Evolutionary conservation across 805 yeast genomes (phyloP).

Genomic region (Metahyphopichia silvanorum): DNA sequence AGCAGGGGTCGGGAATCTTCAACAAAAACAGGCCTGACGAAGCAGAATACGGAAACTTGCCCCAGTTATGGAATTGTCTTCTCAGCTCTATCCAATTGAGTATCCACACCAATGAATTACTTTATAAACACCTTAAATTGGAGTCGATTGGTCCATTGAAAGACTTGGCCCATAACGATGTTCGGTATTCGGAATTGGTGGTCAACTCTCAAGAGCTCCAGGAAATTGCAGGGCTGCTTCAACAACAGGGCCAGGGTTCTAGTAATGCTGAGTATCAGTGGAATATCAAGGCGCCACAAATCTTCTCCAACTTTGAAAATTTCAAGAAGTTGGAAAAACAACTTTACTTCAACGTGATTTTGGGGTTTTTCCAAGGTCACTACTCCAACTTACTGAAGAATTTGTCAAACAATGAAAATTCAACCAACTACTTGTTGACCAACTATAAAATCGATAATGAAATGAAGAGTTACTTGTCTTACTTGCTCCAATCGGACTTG

Average conservation of each 20-base stretch:
- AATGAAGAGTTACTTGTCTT: slow-evolving; percentile 34
- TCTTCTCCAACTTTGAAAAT: slow-evolving; percentile 70
- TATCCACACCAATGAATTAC: slow-evolving; percentile 46
- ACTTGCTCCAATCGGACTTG: slow-evolving; percentile 21
- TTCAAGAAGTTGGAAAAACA: slow-evolving; percentile 62
- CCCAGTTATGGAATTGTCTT: slow-evolving; percentile 45
- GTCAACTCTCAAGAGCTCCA: slow-evolving; percentile 42
- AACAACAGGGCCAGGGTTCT: slow-evolving; percentile 6
- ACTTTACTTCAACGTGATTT: slow-evolving; percentile 57
- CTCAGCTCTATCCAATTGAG: slow-evolving; percentile 49
- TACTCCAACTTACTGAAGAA: slow-evolving; percentile 20
- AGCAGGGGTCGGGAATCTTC: slow-evolving; percentile 20
- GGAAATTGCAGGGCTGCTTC: slow-evolving; percentile 30
- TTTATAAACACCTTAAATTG: slow-evolving; percentile 43
- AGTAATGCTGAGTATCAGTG: slow-evolving; percentile 53
- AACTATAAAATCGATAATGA: slow-evolving; percentile 36
- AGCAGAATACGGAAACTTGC: slow-evolving; percentile 38
- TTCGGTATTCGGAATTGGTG: slow-evolving; percentile 54
- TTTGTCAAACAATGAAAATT: slow-evolving; percentile 50
- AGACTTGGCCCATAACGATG: slow-evolving; percentile 51
- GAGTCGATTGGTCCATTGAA: slow-evolving; percentile 57
- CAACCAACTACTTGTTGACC: slow-evolving; percentile 60
- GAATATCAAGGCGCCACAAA: slow-evolving; percentile 75
- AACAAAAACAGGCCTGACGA: slow-evolving; percentile 13
- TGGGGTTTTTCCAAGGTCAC: slow-evolving; percentile 51